Evolutionary conservation across 352 stramenopile species (phyloP).

Genomic region (Phytophthora hybrid): DNA sequence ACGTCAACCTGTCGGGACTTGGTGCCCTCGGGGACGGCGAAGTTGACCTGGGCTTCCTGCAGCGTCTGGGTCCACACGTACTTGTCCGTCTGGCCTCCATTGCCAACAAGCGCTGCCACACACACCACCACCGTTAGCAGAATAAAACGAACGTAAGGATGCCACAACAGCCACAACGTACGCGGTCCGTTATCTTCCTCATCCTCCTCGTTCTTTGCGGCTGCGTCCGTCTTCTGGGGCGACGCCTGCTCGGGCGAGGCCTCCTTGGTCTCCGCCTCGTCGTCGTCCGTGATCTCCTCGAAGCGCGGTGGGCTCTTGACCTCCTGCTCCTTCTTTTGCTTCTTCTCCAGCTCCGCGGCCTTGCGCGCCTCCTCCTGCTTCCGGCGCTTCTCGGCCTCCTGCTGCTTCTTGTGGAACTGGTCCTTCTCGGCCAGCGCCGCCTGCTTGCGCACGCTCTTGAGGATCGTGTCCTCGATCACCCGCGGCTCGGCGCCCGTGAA

Average conservation of each 20-base stretch:
- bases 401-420: constrained; percentile 74
- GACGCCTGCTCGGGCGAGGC: constrained; percentile 25
- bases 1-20: constrained; percentile 95
- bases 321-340: constrained; percentile 57
- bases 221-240: constrained; percentile 32
- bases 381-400: constrained; percentile 82
- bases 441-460: constrained; percentile 94
- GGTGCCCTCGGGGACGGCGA: constrained; percentile 94
- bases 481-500: constrained; percentile 92
- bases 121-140: constrained; percentile 23
- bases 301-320: constrained; percentile 62
- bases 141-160: not conserved
- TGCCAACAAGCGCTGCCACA: constrained; percentile 86
- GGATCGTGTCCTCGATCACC: constrained; percentile 85
- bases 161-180: constrained; percentile 38
- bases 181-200: constrained; percentile 67
- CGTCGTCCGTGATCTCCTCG: constrained; percentile 83
- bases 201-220: constrained; percentile 63
- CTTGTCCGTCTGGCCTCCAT: constrained; percentile 92
- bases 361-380: constrained; percentile 64
- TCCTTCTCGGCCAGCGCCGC: constrained; percentile 86
- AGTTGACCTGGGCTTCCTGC: constrained; percentile 93
- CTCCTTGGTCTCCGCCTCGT: constrained; percentile 45
- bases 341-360: constrained; percentile 56
- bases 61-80: constrained; percentile 99